These are phyloP conservation scores for Mucor lusitanicus DNA, from an alignment of 371 early-diverging fungal species.

Conservation along the genomic window DNA sequence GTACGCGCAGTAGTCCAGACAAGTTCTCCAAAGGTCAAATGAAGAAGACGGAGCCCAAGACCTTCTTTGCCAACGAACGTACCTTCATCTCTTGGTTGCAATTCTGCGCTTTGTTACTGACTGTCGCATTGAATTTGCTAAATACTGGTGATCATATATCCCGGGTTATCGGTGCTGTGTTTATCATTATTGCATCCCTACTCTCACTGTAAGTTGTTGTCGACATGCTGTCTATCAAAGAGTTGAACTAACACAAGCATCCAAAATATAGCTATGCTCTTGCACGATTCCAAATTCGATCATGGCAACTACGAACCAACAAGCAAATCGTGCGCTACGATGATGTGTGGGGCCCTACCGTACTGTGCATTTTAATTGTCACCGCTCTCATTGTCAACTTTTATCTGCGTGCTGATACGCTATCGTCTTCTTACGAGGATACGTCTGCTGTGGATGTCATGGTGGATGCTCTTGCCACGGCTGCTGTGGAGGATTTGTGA, in stretches of 20 bases:
- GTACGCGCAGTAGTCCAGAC: constrained; percentile 3
- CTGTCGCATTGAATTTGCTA: constrained; percentile 67
- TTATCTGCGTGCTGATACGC: constrained; percentile 24
- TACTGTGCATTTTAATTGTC: constrained; percentile 31
- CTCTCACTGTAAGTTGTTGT: constrained; percentile 29
- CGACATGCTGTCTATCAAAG: not conserved
- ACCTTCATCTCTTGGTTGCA: constrained; percentile 89
- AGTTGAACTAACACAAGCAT: too few species aligned
- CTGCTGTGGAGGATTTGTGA: not conserved
- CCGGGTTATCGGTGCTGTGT: constrained; percentile 32
- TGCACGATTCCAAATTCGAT: constrained; percentile 27
- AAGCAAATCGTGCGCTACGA: constrained; percentile 29
- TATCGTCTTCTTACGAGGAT: constrained; percentile 6
- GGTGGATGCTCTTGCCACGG: not conserved
- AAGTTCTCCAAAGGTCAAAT: not conserved
- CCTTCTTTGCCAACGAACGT: constrained; percentile 91
- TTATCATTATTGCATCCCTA: constrained; percentile 26
- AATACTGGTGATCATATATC: constrained; percentile 64
- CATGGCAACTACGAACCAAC: constrained; percentile 26
- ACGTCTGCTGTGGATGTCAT: not conserved
- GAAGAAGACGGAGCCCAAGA: constrained; percentile 43
- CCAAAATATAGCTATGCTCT: constrained; percentile 25
- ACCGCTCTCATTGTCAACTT: constrained; percentile 31
- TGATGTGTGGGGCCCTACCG: constrained; percentile 34
- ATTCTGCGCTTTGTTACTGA: constrained; percentile 66